phyloP scores from a whole-genome alignment of 257 asterid genomes.

The Capsicum baccatum region DNA sequence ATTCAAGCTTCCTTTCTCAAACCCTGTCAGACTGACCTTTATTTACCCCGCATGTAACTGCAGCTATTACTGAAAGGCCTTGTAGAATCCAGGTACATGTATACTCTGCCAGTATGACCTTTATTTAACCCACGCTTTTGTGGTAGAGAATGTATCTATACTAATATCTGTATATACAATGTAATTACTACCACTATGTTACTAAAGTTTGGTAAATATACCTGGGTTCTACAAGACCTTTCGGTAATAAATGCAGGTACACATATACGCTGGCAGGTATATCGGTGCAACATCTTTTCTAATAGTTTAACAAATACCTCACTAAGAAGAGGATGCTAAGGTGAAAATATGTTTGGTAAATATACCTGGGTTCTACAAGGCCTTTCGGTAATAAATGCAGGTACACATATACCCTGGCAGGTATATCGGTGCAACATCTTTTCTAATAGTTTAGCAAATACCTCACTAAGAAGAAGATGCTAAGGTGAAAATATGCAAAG shows the following conservation, averaged over 20 bases:
- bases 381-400: neutral
- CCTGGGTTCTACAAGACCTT: neutral
- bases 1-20: slow-evolving; percentile 8
- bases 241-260: neutral
- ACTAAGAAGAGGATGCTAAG: neutral
- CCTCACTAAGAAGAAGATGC: neutral
- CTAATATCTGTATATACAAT: neutral
- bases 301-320: neutral
- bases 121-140: neutral
- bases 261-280: neutral
- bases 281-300: neutral
- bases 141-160: neutral
- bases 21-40: neutral
- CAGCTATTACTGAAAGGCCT: neutral
- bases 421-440: neutral
- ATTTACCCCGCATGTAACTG: neutral
- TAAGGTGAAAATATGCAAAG: neutral
- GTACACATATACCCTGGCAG: neutral
- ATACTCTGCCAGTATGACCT: neutral
- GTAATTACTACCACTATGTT: slow-evolving; percentile 1
- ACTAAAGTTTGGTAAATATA: neutral
- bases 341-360: neutral
- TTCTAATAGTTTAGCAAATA: neutral
- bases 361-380: neutral
- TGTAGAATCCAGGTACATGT: neutral